Evolutionary conservation across 331 rosid species (phyloP).

Genomic region (Arachis monticola): DNA sequence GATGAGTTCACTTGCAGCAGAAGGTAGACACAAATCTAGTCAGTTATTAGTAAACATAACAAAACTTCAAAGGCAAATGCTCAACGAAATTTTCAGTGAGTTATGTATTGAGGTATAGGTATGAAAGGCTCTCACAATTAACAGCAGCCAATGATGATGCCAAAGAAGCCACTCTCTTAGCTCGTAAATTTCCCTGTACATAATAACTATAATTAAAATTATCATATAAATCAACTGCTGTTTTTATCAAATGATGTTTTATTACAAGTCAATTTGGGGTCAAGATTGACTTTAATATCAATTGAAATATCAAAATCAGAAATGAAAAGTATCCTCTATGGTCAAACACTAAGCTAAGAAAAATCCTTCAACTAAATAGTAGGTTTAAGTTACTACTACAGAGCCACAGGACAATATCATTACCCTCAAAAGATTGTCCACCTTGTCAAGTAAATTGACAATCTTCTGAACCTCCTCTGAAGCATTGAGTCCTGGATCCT

Average conservation of each 20-base stretch:
- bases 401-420: slow-evolving; percentile 30
- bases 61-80: slow-evolving; percentile 1
- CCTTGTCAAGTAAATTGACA: slow-evolving; percentile 82
- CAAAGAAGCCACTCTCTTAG: slow-evolving; percentile 60
- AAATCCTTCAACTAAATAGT: slow-evolving; percentile 28
- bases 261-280: slow-evolving; percentile 5
- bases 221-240: slow-evolving; percentile 35
- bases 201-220: slow-evolving; percentile 40
- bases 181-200: slow-evolving; percentile 67
- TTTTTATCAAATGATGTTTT: slow-evolving; percentile 14
- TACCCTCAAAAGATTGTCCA: slow-evolving; percentile 77
- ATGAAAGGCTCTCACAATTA: slow-evolving; percentile 57
- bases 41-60: slow-evolving; percentile 28
- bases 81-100: slow-evolving; percentile 26
- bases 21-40: slow-evolving; percentile 38
- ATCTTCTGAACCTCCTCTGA: slow-evolving; percentile 77
- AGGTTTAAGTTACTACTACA: slow-evolving; percentile 34
- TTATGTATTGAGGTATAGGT: slow-evolving; percentile 28
- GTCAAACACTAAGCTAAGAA: slow-evolving; percentile 11
- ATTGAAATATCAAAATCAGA: slow-evolving; percentile 17
- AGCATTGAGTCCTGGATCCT: slow-evolving; percentile 88
- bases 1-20: slow-evolving; percentile 58
- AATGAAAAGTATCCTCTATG: slow-evolving; percentile 31
- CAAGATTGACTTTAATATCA: slow-evolving; percentile 16
- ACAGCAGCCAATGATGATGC: slow-evolving; percentile 63